phyloP scores from a whole-genome alignment of 257 asterid species.

The Capsicum pubescens region DNA sequence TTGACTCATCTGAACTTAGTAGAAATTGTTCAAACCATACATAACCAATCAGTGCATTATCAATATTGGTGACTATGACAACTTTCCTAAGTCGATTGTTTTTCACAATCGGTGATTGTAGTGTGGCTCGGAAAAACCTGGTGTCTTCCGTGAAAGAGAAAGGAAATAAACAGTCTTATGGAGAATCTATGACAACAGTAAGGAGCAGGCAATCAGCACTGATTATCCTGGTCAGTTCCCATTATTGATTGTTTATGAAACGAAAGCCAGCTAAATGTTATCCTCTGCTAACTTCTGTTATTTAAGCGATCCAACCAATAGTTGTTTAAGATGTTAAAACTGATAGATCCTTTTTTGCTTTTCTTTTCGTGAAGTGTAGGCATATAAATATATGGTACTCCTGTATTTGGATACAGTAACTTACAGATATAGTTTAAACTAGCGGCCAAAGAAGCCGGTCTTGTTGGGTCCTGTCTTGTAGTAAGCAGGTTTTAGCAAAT shows the following conservation, averaged over 20 bases:
- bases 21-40: background rate
- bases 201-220: slow-evolving; percentile 57
- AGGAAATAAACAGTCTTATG: slow-evolving; percentile 44
- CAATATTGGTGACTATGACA: slow-evolving; percentile 14
- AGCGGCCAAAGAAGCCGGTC: background rate
- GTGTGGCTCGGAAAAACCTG: slow-evolving; percentile 60
- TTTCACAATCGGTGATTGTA: slow-evolving; percentile 37
- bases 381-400: background rate
- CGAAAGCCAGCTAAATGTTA: background rate
- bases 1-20: background rate
- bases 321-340: slow-evolving; percentile 13
- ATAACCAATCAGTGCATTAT: background rate
- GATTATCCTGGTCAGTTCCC: slow-evolving; percentile 68
- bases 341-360: background rate
- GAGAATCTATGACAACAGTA: slow-evolving; percentile 43
- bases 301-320: background rate
- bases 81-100: slow-evolving; percentile 23
- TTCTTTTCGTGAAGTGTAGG: background rate
- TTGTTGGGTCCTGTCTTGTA: background rate
- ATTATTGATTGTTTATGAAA: background rate
- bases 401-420: background rate
- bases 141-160: slow-evolving; percentile 43
- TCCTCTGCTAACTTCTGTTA: background rate
- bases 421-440: background rate
- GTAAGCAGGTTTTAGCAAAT: background rate